phyloP scores from a whole-genome alignment of 352 stramenopile genomes.

The Globisporangium nagaii region DNA sequence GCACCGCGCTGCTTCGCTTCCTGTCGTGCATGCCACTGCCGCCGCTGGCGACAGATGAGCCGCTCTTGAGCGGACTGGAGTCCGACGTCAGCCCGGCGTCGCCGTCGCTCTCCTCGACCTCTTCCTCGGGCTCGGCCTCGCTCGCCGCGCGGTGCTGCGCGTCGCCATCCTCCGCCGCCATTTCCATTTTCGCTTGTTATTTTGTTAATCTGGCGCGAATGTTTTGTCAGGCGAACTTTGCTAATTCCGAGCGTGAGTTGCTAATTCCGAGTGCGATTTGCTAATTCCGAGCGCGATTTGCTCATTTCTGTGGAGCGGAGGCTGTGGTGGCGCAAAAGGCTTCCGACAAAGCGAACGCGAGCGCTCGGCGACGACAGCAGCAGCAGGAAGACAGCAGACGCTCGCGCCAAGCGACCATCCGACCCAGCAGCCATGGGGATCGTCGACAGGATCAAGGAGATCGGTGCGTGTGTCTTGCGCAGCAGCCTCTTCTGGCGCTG shows the following conservation, averaged over 20 bases:
- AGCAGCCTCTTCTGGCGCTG: too few relatives aligned
- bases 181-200: conserved; percentile 5
- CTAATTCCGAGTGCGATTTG: too few relatives aligned
- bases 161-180: conserved; percentile 1
- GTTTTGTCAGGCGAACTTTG: too few relatives aligned
- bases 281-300: too few relatives aligned
- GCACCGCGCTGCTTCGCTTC: conserved; percentile 10
- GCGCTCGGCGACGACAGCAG: too few relatives aligned
- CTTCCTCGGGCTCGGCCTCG: conserved; percentile 13
- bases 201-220: too few relatives aligned
- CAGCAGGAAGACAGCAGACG: background rate
- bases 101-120: conserved; percentile 6
- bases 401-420: background rate
- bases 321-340: too few relatives aligned
- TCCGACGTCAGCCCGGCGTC: conserved; percentile 3
- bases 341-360: too few relatives aligned
- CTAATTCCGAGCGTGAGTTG: too few relatives aligned
- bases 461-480: conserved; percentile 45
- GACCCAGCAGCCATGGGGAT: conserved; percentile 80
- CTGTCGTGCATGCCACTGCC: conserved; percentile 3
- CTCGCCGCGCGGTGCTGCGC: background rate
- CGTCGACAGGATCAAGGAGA: conserved; percentile 92
- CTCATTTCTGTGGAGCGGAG: too few relatives aligned
- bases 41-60: background rate
- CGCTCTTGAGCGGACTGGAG: conserved; percentile 8